These are phyloP conservation scores for Pseudogymnoascus sp. DNA, from an alignment of 2,329 filamentous ascomycete genomes.

Conservation along the genomic window DNA sequence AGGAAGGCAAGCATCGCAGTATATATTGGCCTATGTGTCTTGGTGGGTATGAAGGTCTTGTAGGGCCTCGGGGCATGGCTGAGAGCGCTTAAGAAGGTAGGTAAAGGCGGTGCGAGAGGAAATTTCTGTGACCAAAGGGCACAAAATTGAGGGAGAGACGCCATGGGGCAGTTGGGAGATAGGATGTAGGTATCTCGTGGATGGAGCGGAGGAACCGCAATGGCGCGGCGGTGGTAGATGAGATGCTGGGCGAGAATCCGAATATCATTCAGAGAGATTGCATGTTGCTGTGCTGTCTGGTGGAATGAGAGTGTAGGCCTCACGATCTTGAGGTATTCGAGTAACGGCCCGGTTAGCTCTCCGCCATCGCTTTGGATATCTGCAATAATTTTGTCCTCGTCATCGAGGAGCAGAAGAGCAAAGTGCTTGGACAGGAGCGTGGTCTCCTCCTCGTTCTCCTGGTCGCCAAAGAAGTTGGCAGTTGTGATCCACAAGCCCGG, in stretches of 20 bases:
- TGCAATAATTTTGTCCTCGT: conserved; percentile 64
- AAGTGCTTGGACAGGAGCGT: conserved; percentile 76
- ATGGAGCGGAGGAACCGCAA: conserved; percentile 84
- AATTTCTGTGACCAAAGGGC: conserved; percentile 70
- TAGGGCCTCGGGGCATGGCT: conserved; percentile 76
- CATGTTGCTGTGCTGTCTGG: conserved; percentile 61
- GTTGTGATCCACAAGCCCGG: conserved; percentile 82
- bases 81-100: conserved; percentile 78
- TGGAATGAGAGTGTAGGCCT: conserved; percentile 60
- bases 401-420: conserved; percentile 73
- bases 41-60: conserved; percentile 74
- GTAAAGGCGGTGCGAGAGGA: conserved; percentile 71
- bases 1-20: conserved; percentile 91
- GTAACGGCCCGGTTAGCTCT: conserved; percentile 65
- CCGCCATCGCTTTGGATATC: conserved; percentile 71
- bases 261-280: conserved; percentile 70
- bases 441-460: conserved; percentile 59
- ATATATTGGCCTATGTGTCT: conserved; percentile 79
- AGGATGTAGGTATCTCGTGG: conserved; percentile 85
- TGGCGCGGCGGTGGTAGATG: conserved; percentile 90
- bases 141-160: conserved; percentile 59
- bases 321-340: conserved; percentile 71
- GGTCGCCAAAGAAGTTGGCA: conserved; percentile 63
- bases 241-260: conserved; percentile 86
- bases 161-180: conserved; percentile 78